Conservation (phyloP, 2,329 filamentous ascomycete species). For the Aspergillus cejpii region DNA sequence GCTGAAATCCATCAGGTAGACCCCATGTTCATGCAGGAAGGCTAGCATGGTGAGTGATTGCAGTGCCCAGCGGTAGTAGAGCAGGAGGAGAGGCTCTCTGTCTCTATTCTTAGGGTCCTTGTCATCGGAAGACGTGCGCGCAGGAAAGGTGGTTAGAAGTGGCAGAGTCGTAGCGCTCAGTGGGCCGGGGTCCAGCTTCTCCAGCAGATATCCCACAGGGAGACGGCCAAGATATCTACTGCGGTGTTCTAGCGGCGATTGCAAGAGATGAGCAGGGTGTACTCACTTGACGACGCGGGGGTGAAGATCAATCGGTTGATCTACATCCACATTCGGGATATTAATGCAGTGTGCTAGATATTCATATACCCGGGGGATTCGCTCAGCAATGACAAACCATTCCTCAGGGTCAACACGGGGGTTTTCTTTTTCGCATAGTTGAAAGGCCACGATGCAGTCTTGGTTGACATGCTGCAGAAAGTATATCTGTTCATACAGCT, state of each 20-base stretch:
- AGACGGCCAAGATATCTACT: constrained; percentile 6
- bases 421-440: constrained; percentile 1
- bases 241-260: constrained; percentile 1
- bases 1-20: constrained; percentile 7
- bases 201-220: constrained; percentile 7
- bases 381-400: constrained; percentile 3
- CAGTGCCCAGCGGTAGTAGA: constrained; percentile 8
- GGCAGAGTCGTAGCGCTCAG: constrained; percentile 1
- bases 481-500: constrained; percentile 4
- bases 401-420: constrained; percentile 5
- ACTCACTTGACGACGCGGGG: constrained; percentile 3
- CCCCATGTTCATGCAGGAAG: constrained; percentile 2
- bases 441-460: constrained; percentile 7
- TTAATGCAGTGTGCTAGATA: constrained; percentile 2
- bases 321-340: constrained; percentile 1
- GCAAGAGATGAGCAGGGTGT: not conserved
- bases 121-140: not conserved
- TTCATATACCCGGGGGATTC: constrained; percentile 7
- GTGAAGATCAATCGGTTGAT: constrained; percentile 4
- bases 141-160: constrained; percentile 2
- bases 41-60: constrained; percentile 4
- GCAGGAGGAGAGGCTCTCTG: constrained; percentile 6
- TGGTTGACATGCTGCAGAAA: constrained; percentile 4
- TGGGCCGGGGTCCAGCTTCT: constrained; percentile 4
- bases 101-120: not conserved